Percentiles rank a stretch among this genome's conserved stretches.
Conservation (phyloP, 169 alveolate species). For the Perkinsus marinus region DNA sequence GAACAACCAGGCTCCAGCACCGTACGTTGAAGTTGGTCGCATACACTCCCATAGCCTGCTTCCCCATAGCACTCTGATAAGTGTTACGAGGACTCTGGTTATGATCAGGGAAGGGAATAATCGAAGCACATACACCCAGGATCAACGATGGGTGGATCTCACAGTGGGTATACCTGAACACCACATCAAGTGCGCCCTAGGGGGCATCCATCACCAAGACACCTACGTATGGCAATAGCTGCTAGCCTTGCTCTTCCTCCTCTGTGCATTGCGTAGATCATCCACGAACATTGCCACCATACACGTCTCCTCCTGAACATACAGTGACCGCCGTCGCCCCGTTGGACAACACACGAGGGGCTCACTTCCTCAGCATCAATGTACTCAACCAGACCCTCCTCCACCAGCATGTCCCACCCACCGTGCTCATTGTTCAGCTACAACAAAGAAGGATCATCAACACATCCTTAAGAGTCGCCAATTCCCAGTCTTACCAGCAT, state of each 20-base stretch:
- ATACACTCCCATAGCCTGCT: slow-evolving; percentile 99
- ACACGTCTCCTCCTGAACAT: slow-evolving; percentile 83
- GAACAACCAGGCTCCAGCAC: no score
- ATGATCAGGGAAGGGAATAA: slow-evolving; percentile 99
- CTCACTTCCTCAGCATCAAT: slow-evolving; percentile 94
- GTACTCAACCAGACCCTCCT: slow-evolving; percentile 89
- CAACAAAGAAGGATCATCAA: not conserved
- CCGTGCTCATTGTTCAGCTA: not conserved
- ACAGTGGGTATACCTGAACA: slow-evolving; percentile 97
- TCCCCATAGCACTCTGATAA: slow-evolving; percentile 99
- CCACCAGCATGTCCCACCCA: slow-evolving; percentile 70
- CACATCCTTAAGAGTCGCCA: not conserved
- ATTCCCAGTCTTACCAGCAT: not conserved
- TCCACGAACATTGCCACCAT: slow-evolving; percentile 96
- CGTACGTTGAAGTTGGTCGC: slow-evolving; percentile 82
- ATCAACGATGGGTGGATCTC: slow-evolving; percentile 99
- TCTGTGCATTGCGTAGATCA: slow-evolving; percentile 54
- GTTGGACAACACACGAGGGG: not conserved
- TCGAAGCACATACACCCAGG: slow-evolving; percentile 98
- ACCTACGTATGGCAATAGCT: slow-evolving; percentile 13
- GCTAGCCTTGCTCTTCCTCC: not conserved
- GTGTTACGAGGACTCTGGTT: slow-evolving; percentile 98
- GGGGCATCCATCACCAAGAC: slow-evolving; percentile 8
- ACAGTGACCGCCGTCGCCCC: not conserved
- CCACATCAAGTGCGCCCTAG: no score